phyloP scores from a whole-genome alignment of 23 red algal genomes.

The Pyropia haitanensis region DNA sequence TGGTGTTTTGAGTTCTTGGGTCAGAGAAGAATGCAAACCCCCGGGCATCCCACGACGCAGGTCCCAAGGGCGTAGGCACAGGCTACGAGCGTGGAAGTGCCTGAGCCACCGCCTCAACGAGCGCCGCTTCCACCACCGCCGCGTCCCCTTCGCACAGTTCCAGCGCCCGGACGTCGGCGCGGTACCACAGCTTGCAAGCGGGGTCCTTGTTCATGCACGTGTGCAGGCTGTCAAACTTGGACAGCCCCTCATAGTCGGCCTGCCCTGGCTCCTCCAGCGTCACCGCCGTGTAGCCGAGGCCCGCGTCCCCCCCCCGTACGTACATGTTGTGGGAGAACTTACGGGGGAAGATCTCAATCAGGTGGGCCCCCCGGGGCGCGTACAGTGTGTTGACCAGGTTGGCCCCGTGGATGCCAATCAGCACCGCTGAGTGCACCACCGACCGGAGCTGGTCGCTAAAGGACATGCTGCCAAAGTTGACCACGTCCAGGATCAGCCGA shows the following conservation, averaged over 20 bases:
- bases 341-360: neutral
- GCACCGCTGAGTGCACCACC: neutral
- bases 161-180: neutral
- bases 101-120: no score
- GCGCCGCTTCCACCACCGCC: no score
- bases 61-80: no score
- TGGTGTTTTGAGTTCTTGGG: no score
- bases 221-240: neutral
- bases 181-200: conserved; percentile 3
- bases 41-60: no score
- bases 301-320: neutral
- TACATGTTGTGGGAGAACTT: neutral
- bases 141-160: neutral
- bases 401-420: neutral
- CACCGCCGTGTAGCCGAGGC: neutral
- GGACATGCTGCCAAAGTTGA: neutral
- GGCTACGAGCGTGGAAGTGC: no score
- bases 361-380: neutral
- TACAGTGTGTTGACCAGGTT: conserved; percentile 3
- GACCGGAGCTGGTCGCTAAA: neutral
- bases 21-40: no score
- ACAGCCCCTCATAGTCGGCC: neutral
- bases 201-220: neutral
- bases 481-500: neutral
- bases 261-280: neutral